These are phyloP conservation scores for Pseudognaphalium luteoalbum DNA, from an alignment of 129 eudicot genomes.

Conservation along the genomic window DNA sequence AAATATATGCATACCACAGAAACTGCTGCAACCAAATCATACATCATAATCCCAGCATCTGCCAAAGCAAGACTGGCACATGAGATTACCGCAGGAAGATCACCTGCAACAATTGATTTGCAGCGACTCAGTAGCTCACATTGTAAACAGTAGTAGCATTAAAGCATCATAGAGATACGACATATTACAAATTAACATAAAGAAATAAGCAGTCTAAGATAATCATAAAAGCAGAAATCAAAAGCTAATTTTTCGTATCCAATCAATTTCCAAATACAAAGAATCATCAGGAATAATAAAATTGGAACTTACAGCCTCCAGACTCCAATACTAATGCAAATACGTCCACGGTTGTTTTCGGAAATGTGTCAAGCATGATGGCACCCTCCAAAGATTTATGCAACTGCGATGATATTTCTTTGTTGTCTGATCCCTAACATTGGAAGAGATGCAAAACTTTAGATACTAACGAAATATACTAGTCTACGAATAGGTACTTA, in stretches of 20 bases:
- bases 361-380: slow-evolving; percentile 82
- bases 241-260: neutral
- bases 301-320: slow-evolving; percentile 78
- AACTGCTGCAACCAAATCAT: slow-evolving; percentile 84
- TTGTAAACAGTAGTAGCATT: neutral
- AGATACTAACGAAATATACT: neutral
- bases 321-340: slow-evolving; percentile 98
- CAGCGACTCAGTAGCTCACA: neutral
- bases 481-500: neutral
- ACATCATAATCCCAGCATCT: slow-evolving; percentile 97
- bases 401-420: slow-evolving; percentile 78
- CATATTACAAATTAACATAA: neutral
- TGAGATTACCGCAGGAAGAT: slow-evolving; percentile 89
- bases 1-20: slow-evolving; percentile 68
- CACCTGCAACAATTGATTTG: slow-evolving; percentile 55
- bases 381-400: slow-evolving; percentile 96
- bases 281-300: neutral
- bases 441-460: neutral
- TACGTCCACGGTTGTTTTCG: slow-evolving; percentile 92
- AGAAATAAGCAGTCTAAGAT: neutral
- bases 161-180: neutral
- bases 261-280: neutral
- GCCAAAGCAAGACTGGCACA: slow-evolving; percentile 99
- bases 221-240: neutral
- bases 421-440: slow-evolving; percentile 66